Conservation (phyloP, 805 yeast genomes). For the Lipomyces oligophaga region DNA sequence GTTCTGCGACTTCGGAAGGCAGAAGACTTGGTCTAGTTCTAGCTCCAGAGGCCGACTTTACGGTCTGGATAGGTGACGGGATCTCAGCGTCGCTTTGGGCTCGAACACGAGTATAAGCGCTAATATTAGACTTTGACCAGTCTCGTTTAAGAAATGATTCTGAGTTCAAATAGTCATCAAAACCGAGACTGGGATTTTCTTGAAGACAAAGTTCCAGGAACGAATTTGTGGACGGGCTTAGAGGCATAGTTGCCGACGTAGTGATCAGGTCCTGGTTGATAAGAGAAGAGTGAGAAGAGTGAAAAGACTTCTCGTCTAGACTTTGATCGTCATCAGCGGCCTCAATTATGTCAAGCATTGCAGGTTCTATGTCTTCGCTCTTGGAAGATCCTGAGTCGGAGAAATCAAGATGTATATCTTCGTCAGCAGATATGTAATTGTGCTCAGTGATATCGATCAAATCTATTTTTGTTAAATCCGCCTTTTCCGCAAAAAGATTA, state of each 20-base stretch:
- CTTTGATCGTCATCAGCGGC: slow-evolving; percentile 1
- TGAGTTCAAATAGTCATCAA: slow-evolving; percentile 20
- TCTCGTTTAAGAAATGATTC: slow-evolving; percentile 14
- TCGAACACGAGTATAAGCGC: not conserved
- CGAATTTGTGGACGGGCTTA: slow-evolving; percentile 4
- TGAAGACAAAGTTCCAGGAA: slow-evolving; percentile 16
- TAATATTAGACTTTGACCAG: slow-evolving; percentile 6
- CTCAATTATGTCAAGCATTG: too few species aligned
- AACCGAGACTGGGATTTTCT: slow-evolving; percentile 11
- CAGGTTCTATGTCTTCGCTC: too few species aligned
- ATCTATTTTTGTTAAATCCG: too few species aligned
- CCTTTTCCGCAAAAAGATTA: too few species aligned
- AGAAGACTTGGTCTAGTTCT: slow-evolving; percentile 22
- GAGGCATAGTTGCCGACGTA: not conserved
- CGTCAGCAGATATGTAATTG: too few species aligned
- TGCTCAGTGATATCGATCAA: too few species aligned
- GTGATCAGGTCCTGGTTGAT: not conserved
- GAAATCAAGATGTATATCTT: too few species aligned
- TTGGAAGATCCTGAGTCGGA: too few species aligned
- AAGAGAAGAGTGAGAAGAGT: not conserved
- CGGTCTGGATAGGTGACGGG: slow-evolving; percentile 9
- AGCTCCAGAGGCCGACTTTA: slow-evolving; percentile 18
- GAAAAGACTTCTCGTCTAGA: not conserved
- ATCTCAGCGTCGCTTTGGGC: not conserved
- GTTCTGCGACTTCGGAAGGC: slow-evolving; percentile 15